A percentile compares a stretch with the other conserved stretches of the same genome.
phyloP scores from a whole-genome alignment of 257 asterid species.

The Petunia axillaris region DNA sequence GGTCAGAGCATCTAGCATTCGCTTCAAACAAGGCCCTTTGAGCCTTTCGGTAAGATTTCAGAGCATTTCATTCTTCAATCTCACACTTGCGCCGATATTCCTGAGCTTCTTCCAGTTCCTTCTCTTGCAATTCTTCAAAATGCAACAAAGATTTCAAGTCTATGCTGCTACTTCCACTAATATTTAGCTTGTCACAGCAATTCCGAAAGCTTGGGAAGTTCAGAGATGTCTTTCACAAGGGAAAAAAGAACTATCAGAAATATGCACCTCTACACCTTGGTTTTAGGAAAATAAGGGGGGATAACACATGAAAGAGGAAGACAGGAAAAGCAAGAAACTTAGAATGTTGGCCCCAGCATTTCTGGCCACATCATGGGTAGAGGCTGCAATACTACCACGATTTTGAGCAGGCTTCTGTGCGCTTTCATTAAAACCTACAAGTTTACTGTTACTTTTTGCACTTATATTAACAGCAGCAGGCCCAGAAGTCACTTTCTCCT shows the following conservation, averaged over 20 bases:
- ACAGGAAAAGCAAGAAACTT: neutral
- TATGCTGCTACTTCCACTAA: conserved; percentile 29
- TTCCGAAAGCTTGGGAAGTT: conserved; percentile 27
- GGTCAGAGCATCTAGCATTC: conserved; percentile 50
- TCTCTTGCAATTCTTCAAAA: conserved; percentile 50
- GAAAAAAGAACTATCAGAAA: conserved; percentile 22
- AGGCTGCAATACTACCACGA: conserved; percentile 28
- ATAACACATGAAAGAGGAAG: conserved; percentile 18
- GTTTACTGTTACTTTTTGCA: conserved; percentile 22
- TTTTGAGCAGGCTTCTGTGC: conserved; percentile 22
- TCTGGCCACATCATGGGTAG: conserved; percentile 15
- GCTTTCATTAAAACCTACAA: conserved; percentile 27
- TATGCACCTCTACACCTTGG: neutral
- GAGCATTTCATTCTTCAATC: conserved; percentile 52
- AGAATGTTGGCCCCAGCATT: conserved; percentile 27
- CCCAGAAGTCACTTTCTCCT: conserved; percentile 22
- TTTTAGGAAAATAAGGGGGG: neutral
- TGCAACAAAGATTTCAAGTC: conserved; percentile 43
- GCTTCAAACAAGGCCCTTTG: conserved; percentile 56
- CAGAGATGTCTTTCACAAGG: conserved; percentile 27
- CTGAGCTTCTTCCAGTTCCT: conserved; percentile 56
- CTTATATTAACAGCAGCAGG: conserved; percentile 27
- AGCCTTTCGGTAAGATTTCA: conserved; percentile 49
- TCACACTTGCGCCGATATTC: conserved; percentile 53
- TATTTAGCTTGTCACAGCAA: conserved; percentile 36